Evolutionary conservation across 768 basidiomycete genomes (phyloP), one percentile per base, ranked within the genome.

Genomic region (Amanita subjunquillea): DNA sequence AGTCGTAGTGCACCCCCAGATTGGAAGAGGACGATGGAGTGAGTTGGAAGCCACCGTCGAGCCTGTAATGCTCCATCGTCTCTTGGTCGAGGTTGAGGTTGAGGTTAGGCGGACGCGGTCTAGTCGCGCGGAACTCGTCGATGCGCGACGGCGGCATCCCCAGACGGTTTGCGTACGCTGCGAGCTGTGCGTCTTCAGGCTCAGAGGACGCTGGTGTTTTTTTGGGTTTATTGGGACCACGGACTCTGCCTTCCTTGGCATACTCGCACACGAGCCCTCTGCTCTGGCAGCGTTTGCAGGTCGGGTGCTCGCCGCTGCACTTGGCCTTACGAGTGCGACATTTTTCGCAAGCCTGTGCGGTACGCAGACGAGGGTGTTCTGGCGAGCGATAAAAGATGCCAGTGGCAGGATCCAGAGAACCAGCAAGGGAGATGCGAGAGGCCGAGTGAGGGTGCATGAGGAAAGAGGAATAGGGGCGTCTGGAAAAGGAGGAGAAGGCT

Each of bases 321-420:
- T 88, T 89, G 29, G 83, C 85, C 63, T 87, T 89, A 47, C 85
- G 68, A 0, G 72, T 72, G 12, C 86, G 75, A 62, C 86, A 87
- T 61, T 83, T 83, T 59, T 87, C 81, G 65, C 85, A 88, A 3
- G 85, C 85, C 59, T 87, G 85, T 0, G 80, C 79, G 0, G 86
- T 87, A 47, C 85, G 76, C 29, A 84, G 65, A 0, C 84, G 74
- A 1, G 82, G 76, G 53, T 82, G 80, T 57, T 85, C 82, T 0
- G 79, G 74, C 0, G 79, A 75, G 13, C 73, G 75, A 63, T 83
- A 82, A 59, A 83, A 84, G 40, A 83, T 76, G n/a, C 81, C 80
- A 0, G 83, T 85, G 2, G 71, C 57, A 1, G 79, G 79, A 62
- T 86, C 81, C 36, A 86, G 70, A 0, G 80, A 80, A 37, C 83